Evolutionary conservation across 805 yeast species (phyloP), one percentile per base, ranked within the genome.

Genomic region (Cephaloascus fragrans): DNA sequence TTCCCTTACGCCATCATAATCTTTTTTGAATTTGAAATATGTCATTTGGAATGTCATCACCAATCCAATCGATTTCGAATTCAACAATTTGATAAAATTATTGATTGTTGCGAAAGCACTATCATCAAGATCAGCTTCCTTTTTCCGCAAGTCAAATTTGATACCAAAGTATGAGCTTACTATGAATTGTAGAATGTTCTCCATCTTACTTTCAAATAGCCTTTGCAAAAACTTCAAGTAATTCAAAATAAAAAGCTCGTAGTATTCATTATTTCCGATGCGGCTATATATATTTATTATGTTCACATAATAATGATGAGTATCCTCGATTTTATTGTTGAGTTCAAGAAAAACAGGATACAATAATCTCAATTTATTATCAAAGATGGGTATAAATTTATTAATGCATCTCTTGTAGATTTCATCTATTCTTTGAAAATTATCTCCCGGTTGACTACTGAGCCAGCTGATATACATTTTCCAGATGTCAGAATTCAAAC

Each of bases 401-500:
- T 67, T 51, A 32, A 67, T 57, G 1, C 82, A 88, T 47, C 71
- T 64, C 35, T 68, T 56, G 49, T 80, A 85, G 0, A 75, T 51
- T 1, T 57, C 52, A 18, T 71, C 57, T 18, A 70, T 57, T 10
- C 52, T 51, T 2, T 57, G 62, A 23, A 55, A 47, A 1, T n/a
- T n/a, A n/a, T 56, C 56, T 3, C 49, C 50, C 3, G 51, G 46
- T 3, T 48, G 39, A 43, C 47, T 48, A 18, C 71, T 56, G 19
- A 75, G 49, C 71, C 79, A 87, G 3, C 71, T 58, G 5, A 75
- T 42, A 52, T 83, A 89, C 39, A 70, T 70, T 15, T 76, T 50
- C 97, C 97, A 90, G 16, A 86, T 53, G 14, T 62, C 62, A 26
- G 75, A 76, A 36, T 69, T 62, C 17, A 59, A 58, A 32, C 88